A percentile compares a stretch with the other conserved stretches of the same genome.
Conservation (phyloP, 306 rosid species). For the Acmispon strigosus region DNA sequence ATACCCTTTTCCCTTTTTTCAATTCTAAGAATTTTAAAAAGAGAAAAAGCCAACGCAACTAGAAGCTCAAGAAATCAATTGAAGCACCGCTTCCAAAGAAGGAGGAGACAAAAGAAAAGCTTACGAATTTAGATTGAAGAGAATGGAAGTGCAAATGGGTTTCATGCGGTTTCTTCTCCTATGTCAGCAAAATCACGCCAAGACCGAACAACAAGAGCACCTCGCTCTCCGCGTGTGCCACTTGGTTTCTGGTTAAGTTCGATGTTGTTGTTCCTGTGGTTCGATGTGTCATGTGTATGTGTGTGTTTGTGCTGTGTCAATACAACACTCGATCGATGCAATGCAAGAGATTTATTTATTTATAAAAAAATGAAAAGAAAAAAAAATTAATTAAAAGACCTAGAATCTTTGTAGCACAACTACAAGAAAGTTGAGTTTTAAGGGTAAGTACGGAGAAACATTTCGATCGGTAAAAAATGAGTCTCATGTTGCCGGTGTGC, state of each 20-base stretch:
- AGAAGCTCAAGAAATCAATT: too few species aligned
- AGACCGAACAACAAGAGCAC: neutral
- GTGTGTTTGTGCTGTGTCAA: conserved; percentile 5
- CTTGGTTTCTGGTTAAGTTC: conserved; percentile 24
- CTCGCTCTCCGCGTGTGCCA: conserved; percentile 15
- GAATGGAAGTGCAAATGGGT: neutral
- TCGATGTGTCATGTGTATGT: conserved; percentile 5
- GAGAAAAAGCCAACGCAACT: too few species aligned
- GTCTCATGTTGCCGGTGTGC: too few species aligned
- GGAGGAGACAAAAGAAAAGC: neutral
- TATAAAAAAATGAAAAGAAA: too few species aligned
- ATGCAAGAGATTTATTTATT: too few species aligned
- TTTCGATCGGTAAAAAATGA: too few species aligned
- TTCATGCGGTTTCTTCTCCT: neutral
- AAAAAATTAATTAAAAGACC: too few species aligned
- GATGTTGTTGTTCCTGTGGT: conserved; percentile 11
- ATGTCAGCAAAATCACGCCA: neutral
- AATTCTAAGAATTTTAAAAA: neutral
- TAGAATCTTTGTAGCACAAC: too few species aligned
- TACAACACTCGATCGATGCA: neutral
- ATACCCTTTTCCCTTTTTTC: neutral
- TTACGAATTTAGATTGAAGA: conserved; percentile 39
- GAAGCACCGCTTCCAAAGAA: neutral
- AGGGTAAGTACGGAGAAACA: too few species aligned
- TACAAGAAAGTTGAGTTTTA: too few species aligned